Percentiles rank a stretch among this genome's conserved stretches.
These are phyloP conservation scores for Eleusine indica DNA, from an alignment of 176 grass and related monocot species.

Conservation along the genomic window DNA sequence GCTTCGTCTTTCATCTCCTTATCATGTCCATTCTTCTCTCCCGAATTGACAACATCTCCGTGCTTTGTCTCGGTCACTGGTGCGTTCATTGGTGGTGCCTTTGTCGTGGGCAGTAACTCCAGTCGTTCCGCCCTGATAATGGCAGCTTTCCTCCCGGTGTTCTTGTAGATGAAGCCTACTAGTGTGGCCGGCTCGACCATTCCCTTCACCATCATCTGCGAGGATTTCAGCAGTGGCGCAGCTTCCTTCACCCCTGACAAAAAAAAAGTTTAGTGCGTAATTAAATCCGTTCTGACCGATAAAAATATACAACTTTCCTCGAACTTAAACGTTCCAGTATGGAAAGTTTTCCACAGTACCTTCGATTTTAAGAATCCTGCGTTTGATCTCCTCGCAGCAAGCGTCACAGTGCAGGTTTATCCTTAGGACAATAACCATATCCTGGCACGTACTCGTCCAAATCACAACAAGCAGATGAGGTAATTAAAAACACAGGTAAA, in stretches of 20 bases:
- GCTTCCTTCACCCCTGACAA: constrained; percentile 55
- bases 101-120: neutral
- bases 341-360: constrained; percentile 26
- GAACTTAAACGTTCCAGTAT: too few relatives aligned
- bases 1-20: neutral
- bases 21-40: neutral
- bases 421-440: constrained; percentile 52
- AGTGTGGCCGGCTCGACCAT: constrained; percentile 49
- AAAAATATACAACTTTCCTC: too few relatives aligned
- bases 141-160: constrained; percentile 45
- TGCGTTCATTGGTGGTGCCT: neutral
- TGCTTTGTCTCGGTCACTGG: neutral
- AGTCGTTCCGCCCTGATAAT: constrained; percentile 42
- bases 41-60: neutral
- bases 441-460: neutral
- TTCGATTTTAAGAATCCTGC: constrained; percentile 63
- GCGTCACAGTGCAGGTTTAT: constrained; percentile 75
- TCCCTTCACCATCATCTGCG: constrained; percentile 50
- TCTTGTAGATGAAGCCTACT: constrained; percentile 44
- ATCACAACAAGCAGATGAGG: neutral
- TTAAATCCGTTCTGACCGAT: too few relatives aligned
- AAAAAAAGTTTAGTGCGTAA: neutral
- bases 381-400: constrained; percentile 69
- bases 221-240: constrained; percentile 40
- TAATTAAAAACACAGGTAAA: neutral